A percentile compares a stretch with the other conserved stretches of the same genome.
phyloP scores from a whole-genome alignment of 768 basidiomycete species.

The Tylopilus vinaceipallidus region DNA sequence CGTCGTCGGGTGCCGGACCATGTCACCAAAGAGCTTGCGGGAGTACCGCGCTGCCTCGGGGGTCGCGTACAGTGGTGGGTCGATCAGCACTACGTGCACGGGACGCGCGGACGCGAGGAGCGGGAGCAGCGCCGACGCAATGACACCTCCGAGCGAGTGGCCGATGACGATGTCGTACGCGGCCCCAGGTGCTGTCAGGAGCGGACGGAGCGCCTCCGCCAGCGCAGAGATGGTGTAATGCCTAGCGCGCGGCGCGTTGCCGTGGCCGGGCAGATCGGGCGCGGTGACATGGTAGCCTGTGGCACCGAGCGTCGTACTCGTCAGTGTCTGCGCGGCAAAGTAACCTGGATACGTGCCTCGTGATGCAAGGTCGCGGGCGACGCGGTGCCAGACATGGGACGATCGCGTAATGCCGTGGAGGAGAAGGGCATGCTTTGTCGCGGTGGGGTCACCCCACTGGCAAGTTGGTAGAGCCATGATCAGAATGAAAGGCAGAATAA shows the following conservation, averaged over 20 bases:
- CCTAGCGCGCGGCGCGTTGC: background rate
- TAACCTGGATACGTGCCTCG: too few relatives aligned
- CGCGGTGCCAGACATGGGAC: too few relatives aligned
- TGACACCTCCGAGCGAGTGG: slow-evolving; percentile 21
- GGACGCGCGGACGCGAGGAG: slow-evolving; percentile 9
- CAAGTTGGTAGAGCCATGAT: too few relatives aligned
- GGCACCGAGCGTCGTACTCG: too few relatives aligned
- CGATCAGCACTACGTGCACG: slow-evolving; percentile 17
- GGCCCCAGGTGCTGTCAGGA: background rate
- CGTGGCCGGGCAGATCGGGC: slow-evolving; percentile 28
- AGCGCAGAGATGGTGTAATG: slow-evolving; percentile 17
- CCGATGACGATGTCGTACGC: slow-evolving; percentile 19
- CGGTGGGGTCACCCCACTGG: too few relatives aligned
- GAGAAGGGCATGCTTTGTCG: too few relatives aligned
- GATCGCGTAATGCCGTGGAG: too few relatives aligned
- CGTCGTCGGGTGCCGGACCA: too few relatives aligned
- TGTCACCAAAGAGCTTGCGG: background rate
- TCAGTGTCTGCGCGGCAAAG: too few relatives aligned
- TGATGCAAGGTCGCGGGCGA: too few relatives aligned
- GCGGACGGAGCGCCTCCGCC: slow-evolving; percentile 10
- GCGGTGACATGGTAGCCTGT: slow-evolving; percentile 27
- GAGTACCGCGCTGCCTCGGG: background rate
- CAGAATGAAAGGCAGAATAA: too few relatives aligned
- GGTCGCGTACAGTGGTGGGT: slow-evolving; percentile 12
- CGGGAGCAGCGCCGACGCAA: slow-evolving; percentile 12